Evolutionary conservation across 768 basidiomycete species (phyloP).

Genomic region (Calvatia gigantea): DNA sequence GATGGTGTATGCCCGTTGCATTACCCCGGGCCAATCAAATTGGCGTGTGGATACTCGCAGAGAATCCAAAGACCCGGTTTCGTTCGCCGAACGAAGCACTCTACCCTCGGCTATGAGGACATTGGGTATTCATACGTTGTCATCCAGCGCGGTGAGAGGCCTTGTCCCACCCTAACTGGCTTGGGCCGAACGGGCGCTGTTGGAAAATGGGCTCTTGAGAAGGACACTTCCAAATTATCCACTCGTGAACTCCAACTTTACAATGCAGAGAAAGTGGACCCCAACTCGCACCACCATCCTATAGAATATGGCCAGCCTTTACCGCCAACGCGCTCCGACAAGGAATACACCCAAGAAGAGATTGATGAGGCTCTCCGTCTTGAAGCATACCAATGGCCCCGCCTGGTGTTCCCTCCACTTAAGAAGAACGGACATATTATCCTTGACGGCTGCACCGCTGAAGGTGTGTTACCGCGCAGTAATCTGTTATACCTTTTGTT

Average conservation of each 20-base stretch:
- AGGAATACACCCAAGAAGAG: constrained; percentile 20
- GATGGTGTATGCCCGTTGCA: constrained; percentile 81
- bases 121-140: constrained; percentile 89
- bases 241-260: constrained; percentile 42
- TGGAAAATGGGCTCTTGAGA: constrained; percentile 41
- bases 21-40: constrained; percentile 43
- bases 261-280: constrained; percentile 23
- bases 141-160: constrained; percentile 75
- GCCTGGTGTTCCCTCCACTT: constrained; percentile 88
- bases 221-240: constrained; percentile 23
- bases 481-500: not conserved
- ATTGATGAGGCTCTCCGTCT: constrained; percentile 54
- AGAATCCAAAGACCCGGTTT: constrained; percentile 85
- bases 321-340: constrained; percentile 5
- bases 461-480: constrained; percentile 48
- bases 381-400: constrained; percentile 87
- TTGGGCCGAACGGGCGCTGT: constrained; percentile 54
- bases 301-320: constrained; percentile 1
- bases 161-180: constrained; percentile 32
- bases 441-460: constrained; percentile 79
- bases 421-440: constrained; percentile 91
- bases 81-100: constrained; percentile 85
- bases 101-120: constrained; percentile 81
- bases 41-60: constrained; percentile 83
- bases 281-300: constrained; percentile 3